A percentile compares a stretch with the other conserved stretches of the same genome.
Evolutionary conservation across 2,329 filamentous ascomycete species (phyloP).

Genomic region (Fusarium virguliforme): DNA sequence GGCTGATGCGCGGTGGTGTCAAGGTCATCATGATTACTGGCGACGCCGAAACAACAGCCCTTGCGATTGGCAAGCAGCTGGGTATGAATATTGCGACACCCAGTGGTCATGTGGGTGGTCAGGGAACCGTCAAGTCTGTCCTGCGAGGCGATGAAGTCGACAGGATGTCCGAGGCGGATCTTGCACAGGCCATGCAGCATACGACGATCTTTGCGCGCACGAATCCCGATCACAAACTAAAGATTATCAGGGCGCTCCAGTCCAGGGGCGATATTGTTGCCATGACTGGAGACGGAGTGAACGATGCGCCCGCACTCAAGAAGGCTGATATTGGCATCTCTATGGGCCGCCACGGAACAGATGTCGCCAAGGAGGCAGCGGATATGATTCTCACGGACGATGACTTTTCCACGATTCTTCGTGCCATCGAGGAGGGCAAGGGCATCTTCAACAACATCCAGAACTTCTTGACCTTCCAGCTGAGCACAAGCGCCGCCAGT

Average conservation of each 20-base stretch:
- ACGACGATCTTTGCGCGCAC: conserved; percentile 97
- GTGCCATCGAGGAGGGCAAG: conserved; percentile 98
- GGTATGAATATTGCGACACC: conserved; percentile 85
- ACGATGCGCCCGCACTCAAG: conserved; percentile 96
- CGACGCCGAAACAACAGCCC: conserved; percentile 93
- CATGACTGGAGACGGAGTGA: conserved; percentile 99
- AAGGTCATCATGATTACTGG: conserved; percentile 99
- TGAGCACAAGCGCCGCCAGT: conserved; percentile 96
- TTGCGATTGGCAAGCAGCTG: conserved; percentile 94
- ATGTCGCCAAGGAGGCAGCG: conserved; percentile 96
- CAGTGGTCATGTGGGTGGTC: conserved; percentile 67
- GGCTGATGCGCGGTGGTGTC: conserved; percentile 93
- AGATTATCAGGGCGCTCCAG: conserved; percentile 93
- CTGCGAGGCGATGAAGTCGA: conserved; percentile 94
- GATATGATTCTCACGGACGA: conserved; percentile 94
- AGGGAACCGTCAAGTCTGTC: conserved; percentile 78
- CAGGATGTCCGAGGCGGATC: conserved; percentile 86
- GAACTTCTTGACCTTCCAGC: conserved; percentile 98
- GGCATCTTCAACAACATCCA: conserved; percentile 99
- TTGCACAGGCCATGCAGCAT: conserved; percentile 86
- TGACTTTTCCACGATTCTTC: conserved; percentile 92
- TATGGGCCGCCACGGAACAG: conserved; percentile 95
- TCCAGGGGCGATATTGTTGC: conserved; percentile 95
- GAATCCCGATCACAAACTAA: conserved; percentile 97
- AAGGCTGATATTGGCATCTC: conserved; percentile 98